phyloP scores from a whole-genome alignment of 208 protist genomes.

The Acanthamoeba castellanii region DNA sequence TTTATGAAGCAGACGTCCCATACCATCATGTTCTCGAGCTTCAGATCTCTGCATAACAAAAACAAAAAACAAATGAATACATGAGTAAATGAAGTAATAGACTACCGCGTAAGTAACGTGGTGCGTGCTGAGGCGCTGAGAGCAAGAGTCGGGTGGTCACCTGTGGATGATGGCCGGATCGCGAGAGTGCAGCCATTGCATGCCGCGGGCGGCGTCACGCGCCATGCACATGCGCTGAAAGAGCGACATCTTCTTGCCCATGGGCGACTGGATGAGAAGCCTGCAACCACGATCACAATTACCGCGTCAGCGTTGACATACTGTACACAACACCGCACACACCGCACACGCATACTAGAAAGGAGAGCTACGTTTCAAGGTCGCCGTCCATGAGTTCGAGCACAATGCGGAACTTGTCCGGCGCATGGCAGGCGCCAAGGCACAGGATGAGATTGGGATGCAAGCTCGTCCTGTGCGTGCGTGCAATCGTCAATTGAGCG shows the following conservation, averaged over 20 bases:
- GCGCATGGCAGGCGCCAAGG: constrained; percentile 44
- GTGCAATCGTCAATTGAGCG: too few species aligned
- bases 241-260: constrained; percentile 70
- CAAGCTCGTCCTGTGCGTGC: constrained; percentile 3
- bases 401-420: constrained; percentile 66
- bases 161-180: constrained; percentile 70
- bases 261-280: constrained; percentile 58
- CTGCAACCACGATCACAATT: background rate
- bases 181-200: constrained; percentile 60
- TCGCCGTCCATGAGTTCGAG: constrained; percentile 74
- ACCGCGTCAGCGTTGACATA: too few species aligned
- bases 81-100: too few species aligned
- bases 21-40: constrained; percentile 73
- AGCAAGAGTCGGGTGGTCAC: background rate
- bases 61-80: background rate
- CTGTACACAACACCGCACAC: background rate
- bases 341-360: background rate
- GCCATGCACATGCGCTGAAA: constrained; percentile 67
- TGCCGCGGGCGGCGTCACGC: constrained; percentile 32
- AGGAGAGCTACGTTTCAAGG: background rate
- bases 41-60: constrained; percentile 1
- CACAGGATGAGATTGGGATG: constrained; percentile 68
- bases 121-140: background rate
- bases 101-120: too few species aligned
- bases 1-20: background rate